Evolutionary conservation across 208 protist genomes (phyloP), one percentile per base, ranked within the genome.

Genomic region (Trypanosomatidae sp.): DNA sequence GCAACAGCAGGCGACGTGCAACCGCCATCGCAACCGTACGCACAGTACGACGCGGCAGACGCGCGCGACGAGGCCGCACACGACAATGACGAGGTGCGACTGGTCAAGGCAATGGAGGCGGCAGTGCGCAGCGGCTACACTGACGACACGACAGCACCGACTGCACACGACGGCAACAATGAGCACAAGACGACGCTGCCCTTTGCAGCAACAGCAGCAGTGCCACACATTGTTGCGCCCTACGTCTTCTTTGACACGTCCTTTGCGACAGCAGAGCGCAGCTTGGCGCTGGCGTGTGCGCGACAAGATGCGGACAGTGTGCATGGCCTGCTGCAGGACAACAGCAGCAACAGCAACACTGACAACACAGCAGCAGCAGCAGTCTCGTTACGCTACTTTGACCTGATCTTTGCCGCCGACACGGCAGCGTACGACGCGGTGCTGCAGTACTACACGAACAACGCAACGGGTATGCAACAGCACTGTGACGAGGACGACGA

Each of bases 351-450:
- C 19, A 18, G 11, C 21, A 19, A 20, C 26, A 18, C 20, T n/a
- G 37, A 6, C 7, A 33, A 42, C 8, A 22, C 44, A 20, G 32
- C 13, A 16, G 25, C 40, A 0, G 13, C 53, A 3, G 15, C 33
- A 15, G 43, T 41, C 22, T 37, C 33, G 16, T 39, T 38, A 22
- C 56, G 40, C 13, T 90, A 90, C 50, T 87, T 82, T 61, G 71
- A 83, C 45, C 61, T 86, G 27, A 68, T 90, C 43, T 64, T 66
- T 22, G 74, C 81, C 0, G 66, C 76, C 0, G 76, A 90, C 58
- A 46, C 71, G 33, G 55, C 63, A n/a, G 66, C 76, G 25, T 87
- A 75, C 49, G 73, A 86, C 33, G 75, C 74, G 35, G 44, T 90
- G 20, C 22, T 80, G 4, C 59, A 77, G 19, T 82, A 82, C 53